Evolutionary conservation across 192 early-diverging fungal species (phyloP).

Genomic region (Irineochytrium annulatum): DNA sequence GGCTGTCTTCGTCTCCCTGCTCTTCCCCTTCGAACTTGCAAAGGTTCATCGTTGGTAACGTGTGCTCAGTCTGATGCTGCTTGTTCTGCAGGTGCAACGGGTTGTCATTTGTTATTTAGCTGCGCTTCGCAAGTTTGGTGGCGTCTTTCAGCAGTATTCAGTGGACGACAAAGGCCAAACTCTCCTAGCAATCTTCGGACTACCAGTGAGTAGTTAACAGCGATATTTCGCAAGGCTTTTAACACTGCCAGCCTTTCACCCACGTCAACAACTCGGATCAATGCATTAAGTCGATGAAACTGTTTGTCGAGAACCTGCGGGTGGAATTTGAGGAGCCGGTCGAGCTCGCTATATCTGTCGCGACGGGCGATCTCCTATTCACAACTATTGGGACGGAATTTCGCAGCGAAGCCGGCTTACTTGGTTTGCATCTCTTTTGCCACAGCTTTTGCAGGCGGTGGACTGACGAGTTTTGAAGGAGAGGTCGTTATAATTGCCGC

Average conservation of each 20-base stretch:
- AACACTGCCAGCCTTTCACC: not conserved
- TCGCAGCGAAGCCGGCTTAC: not conserved
- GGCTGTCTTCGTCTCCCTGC: too few relatives aligned
- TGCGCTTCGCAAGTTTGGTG: not conserved
- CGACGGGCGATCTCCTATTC: slow-evolving; percentile 1
- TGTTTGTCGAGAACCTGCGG: not conserved
- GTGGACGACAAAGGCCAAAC: slow-evolving; percentile 4
- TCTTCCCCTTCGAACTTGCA: too few relatives aligned
- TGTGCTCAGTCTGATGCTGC: too few relatives aligned
- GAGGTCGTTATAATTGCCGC: not conserved
- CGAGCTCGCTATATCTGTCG: not conserved
- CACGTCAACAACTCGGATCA: not conserved
- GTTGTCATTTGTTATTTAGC: too few relatives aligned
- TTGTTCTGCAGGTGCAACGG: too few relatives aligned
- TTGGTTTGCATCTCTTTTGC: not conserved
- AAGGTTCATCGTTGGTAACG: too few relatives aligned
- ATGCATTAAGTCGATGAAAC: not conserved
- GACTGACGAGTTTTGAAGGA: too few relatives aligned
- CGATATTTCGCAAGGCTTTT: too few relatives aligned
- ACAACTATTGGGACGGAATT: not conserved
- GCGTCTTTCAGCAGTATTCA: slow-evolving; percentile 2
- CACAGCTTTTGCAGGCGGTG: not conserved
- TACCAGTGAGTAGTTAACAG: not conserved
- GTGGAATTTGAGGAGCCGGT: not conserved
- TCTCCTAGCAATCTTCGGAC: not conserved